phyloP scores from a whole-genome alignment of 192 early-diverging fungal genomes.

The Polychytrium aggregatum region DNA sequence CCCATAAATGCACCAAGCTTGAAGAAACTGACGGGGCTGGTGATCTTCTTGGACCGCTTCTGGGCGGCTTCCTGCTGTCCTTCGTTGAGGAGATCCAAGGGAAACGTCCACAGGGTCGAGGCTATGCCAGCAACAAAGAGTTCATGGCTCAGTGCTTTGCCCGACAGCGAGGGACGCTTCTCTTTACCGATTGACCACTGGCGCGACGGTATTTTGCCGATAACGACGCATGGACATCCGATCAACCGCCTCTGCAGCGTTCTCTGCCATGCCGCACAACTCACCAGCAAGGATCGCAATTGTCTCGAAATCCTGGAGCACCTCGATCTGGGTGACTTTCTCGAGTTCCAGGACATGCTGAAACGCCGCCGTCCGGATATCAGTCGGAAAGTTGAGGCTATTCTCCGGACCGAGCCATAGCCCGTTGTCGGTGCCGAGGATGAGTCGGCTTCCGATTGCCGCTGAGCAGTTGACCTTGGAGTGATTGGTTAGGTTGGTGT shows the following conservation, averaged over 20 bases:
- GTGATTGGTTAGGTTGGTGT: constrained; percentile 34
- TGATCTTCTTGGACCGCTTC: constrained; percentile 36
- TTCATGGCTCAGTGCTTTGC: too few species aligned
- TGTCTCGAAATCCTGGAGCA: constrained; percentile 67
- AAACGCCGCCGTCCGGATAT: constrained; percentile 14
- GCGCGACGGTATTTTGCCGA: neutral
- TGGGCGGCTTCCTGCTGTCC: constrained; percentile 1
- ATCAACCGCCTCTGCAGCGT: neutral
- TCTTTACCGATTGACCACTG: too few species aligned
- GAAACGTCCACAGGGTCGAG: constrained; percentile 17
- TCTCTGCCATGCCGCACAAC: too few species aligned
- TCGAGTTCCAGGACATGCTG: constrained; percentile 48
- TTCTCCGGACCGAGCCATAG: constrained; percentile 63
- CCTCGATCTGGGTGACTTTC: constrained; percentile 77
- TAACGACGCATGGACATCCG: neutral
- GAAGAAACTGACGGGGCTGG: constrained; percentile 58
- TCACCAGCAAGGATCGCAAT: constrained; percentile 74
- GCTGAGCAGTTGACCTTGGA: constrained; percentile 48
- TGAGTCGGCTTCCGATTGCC: constrained; percentile 45
- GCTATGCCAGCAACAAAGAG: too few species aligned
- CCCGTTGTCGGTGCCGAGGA: constrained; percentile 78
- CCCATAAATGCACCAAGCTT: constrained; percentile 51
- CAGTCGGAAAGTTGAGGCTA: too few species aligned
- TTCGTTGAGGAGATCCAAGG: constrained; percentile 11
- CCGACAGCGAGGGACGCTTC: too few species aligned